A percentile compares a stretch with the other conserved stretches of the same genome.
Conservation (phyloP, 352 stramenopile genomes). For the Pythium pectinolyticum region DNA sequence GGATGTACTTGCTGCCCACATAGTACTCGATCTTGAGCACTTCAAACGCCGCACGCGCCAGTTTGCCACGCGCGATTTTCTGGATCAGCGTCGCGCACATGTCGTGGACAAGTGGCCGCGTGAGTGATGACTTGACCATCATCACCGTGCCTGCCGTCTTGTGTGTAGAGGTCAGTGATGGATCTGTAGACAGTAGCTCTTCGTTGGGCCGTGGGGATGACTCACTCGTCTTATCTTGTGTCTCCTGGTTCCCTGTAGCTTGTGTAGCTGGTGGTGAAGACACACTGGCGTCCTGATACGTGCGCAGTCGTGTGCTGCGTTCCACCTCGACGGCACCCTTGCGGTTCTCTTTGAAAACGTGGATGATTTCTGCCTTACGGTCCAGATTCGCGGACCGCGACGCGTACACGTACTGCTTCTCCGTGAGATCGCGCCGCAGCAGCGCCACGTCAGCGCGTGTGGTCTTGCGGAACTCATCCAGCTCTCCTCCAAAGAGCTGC, state of each 20-base stretch:
- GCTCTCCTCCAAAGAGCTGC: constrained; percentile 50
- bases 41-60: constrained; percentile 56
- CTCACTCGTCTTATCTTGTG: neutral
- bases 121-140: too few relatives aligned
- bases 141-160: too few relatives aligned
- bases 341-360: constrained; percentile 67
- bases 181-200: too few relatives aligned
- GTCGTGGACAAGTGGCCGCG: constrained; percentile 46
- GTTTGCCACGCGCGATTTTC: constrained; percentile 65
- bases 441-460: constrained; percentile 36
- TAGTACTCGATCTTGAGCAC: constrained; percentile 66
- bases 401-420: constrained; percentile 60
- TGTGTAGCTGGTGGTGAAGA: neutral
- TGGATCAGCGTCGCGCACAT: constrained; percentile 82
- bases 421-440: constrained; percentile 41
- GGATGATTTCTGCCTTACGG: constrained; percentile 71
- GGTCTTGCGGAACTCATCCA: constrained; percentile 46
- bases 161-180: neutral
- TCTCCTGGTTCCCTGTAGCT: constrained; percentile 1
- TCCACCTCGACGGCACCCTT: constrained; percentile 49
- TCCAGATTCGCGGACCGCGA: constrained; percentile 53
- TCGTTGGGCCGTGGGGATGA: too few relatives aligned
- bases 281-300: neutral
- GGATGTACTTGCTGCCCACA: constrained; percentile 77
- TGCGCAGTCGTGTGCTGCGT: constrained; percentile 17